Evolutionary conservation across 179 eudicot genomes (phyloP).

Genomic region (Drosera spatulata): DNA sequence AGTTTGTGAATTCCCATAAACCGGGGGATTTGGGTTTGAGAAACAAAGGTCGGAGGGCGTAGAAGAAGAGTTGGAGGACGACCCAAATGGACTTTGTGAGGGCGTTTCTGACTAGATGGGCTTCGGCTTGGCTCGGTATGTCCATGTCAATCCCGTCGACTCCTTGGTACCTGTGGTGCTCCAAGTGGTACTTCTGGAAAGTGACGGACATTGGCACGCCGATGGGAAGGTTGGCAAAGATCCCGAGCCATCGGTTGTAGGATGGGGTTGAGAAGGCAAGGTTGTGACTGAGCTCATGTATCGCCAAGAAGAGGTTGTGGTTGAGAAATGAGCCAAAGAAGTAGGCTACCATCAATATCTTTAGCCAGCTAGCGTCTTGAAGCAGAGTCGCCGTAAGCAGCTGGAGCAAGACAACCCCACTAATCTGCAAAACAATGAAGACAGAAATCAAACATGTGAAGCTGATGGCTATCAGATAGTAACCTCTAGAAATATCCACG

Average conservation of each 20-base stretch:
- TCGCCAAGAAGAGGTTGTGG: slow-evolving; percentile 94
- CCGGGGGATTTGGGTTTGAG: slow-evolving; percentile 96
- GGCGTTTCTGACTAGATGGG: slow-evolving; percentile 49
- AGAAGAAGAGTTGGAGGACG: slow-evolving; percentile 74
- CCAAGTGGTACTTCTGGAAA: slow-evolving; percentile 95
- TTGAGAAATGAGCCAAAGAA: slow-evolving; percentile 90
- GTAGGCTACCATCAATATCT: slow-evolving; percentile 56
- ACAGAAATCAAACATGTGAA: not conserved
- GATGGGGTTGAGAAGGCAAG: slow-evolving; percentile 90
- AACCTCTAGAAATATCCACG: no score
- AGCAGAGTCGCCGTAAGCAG: slow-evolving; percentile 74
- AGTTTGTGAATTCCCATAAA: slow-evolving; percentile 72
- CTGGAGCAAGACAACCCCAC: slow-evolving; percentile 60
- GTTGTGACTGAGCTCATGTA: slow-evolving; percentile 93
- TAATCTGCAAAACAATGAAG: slow-evolving; percentile 37
- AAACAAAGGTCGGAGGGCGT: slow-evolving; percentile 80
- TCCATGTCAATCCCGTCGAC: slow-evolving; percentile 91
- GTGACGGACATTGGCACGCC: slow-evolving; percentile 97
- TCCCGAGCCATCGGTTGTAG: slow-evolving; percentile 88
- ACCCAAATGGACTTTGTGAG: slow-evolving; percentile 79
- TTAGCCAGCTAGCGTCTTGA: slow-evolving; percentile 35
- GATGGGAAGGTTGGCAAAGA: slow-evolving; percentile 89
- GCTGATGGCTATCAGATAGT: not conserved
- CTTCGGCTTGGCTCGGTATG: slow-evolving; percentile 64
- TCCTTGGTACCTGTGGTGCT: slow-evolving; percentile 91